Base-by-base conservation (phyloP, 2,329 filamentous ascomycete species). In the Cercospora zeae-maydis region DNA sequence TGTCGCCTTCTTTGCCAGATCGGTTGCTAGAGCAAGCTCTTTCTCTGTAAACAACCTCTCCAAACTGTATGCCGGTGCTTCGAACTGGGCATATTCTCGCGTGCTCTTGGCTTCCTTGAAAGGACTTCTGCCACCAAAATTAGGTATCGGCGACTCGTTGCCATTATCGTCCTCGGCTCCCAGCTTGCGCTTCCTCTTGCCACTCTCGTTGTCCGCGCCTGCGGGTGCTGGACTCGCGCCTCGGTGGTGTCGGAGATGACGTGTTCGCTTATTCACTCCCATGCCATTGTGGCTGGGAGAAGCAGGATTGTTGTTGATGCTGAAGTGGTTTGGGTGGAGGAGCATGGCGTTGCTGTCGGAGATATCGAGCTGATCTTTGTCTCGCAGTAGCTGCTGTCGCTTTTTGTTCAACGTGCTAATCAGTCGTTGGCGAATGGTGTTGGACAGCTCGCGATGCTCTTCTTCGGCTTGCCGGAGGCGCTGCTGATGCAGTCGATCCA, bases 31-130 rank as follows among this genome's bases (percentile, higher is more conserved):
- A 57, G 82, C 82, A 58, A 88, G 80, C 73, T 88, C 86, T 76
- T 88, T 88, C 65, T 88, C 86, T 2, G 85, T 88, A 72, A 88
- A 88, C 14, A 88, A 78, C n/a, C 82, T 81, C 61, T 87, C 82
- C 61, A 88, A 81, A 7, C 84, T 86, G 75, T 86, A 87, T 4
- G 82, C 78, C 1, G 84, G 79, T 7, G 84, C 82, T 65, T 84
- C 81, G 68, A 84, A 83, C 66, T 88, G 84, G 51, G 82, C 78
- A 54, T 83, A 80, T 53, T 82, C 73, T 31, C 77, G 78, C 67
- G 80, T 80, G 10, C 80, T 77, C 72, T 83, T 83, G 58, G 80
- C 80, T 67, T 85, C 84, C 59, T 79, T 79, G 75, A 80, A 82
- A 2, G 81, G 80, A 59, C 79, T 81, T 61, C 76, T 74, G 6